Evolutionary conservation across 768 basidiomycete genomes (phyloP).

Genomic region (Mycena sanguinolenta): DNA sequence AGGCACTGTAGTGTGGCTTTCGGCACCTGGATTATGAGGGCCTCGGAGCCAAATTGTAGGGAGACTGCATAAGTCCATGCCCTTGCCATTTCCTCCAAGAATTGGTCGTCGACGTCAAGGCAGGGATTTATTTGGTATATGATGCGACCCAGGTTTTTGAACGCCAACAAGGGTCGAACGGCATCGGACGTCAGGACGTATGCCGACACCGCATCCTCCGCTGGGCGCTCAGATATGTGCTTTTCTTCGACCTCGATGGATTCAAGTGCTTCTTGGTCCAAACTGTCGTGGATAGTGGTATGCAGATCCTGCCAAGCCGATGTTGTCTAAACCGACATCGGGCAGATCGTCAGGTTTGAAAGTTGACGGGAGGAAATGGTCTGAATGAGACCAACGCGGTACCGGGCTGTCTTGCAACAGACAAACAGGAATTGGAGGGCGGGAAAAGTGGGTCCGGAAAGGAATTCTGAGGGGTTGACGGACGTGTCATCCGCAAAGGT

Average conservation of each 20-base stretch:
- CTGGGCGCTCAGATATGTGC: neutral
- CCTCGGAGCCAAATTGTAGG: conserved; percentile 2
- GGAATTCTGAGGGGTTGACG: conserved; percentile 12
- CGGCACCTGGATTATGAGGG: neutral
- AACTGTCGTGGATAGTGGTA: conserved; percentile 16
- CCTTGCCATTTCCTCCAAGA: conserved; percentile 19
- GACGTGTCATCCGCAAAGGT: neutral
- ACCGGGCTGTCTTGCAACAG: conserved; percentile 4
- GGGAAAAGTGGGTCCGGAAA: conserved; percentile 19
- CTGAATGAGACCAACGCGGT: conserved; percentile 10
- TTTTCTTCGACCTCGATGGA: neutral
- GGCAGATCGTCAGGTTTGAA: neutral
- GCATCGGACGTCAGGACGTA: conserved; percentile 19
- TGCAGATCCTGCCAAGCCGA: conserved; percentile 20
- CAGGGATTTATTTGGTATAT: conserved; percentile 7
- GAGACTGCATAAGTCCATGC: neutral
- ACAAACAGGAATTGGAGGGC: neutral
- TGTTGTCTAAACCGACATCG: conserved; percentile 19
- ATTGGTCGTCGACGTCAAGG: conserved; percentile 7
- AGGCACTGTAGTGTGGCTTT: conserved; percentile 23
- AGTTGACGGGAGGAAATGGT: conserved; percentile 22
- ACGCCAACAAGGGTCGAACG: conserved; percentile 16
- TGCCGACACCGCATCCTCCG: neutral
- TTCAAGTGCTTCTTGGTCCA: neutral
- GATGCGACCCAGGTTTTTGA: neutral